Conservation (phyloP, 1,284 basidiomycete species). For the Volvariella surrecta region DNA sequence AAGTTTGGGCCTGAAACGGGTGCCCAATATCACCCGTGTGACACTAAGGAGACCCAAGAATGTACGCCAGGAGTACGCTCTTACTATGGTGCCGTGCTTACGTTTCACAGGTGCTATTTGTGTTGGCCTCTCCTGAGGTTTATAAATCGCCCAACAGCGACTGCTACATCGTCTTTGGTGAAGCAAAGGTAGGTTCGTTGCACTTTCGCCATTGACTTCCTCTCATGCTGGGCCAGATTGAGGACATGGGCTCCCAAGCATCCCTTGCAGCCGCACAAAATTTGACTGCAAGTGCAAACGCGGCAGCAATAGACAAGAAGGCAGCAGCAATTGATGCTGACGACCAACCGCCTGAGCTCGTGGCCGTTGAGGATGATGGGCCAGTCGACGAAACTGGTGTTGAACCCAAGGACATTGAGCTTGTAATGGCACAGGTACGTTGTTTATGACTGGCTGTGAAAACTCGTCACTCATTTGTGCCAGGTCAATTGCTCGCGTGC, state of each 20-base stretch:
- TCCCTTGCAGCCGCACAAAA: conserved; percentile 84
- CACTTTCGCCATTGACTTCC: conserved; percentile 3
- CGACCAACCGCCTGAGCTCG: conserved; percentile 77
- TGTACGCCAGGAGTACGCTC: conserved; percentile 35
- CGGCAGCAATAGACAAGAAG: conserved; percentile 46
- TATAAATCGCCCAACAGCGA: conserved; percentile 98
- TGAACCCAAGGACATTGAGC: conserved; percentile 91
- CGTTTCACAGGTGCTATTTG: conserved; percentile 70
- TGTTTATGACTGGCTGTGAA: background rate
- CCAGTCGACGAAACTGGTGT: conserved; percentile 76
- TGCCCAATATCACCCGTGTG: conserved; percentile 90
- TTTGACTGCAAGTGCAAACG: conserved; percentile 44
- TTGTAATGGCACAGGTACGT: conserved; percentile 61
- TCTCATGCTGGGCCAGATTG: conserved; percentile 42
- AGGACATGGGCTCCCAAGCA: conserved; percentile 85
- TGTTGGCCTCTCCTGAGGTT: conserved; percentile 90
- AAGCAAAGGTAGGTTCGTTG: conserved; percentile 67
- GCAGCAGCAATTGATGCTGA: conserved; percentile 47
- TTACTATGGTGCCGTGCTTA: conserved; percentile 1
- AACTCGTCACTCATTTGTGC: background rate
- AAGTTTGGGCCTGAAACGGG: conserved; percentile 84
- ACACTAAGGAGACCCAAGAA: conserved; percentile 94
- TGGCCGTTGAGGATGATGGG: conserved; percentile 72
- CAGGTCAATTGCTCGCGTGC: conserved; percentile 66
- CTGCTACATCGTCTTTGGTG: conserved; percentile 98